phyloP scores from a whole-genome alignment of 1,284 basidiomycete genomes.

The Xanthoconium separans region DNA sequence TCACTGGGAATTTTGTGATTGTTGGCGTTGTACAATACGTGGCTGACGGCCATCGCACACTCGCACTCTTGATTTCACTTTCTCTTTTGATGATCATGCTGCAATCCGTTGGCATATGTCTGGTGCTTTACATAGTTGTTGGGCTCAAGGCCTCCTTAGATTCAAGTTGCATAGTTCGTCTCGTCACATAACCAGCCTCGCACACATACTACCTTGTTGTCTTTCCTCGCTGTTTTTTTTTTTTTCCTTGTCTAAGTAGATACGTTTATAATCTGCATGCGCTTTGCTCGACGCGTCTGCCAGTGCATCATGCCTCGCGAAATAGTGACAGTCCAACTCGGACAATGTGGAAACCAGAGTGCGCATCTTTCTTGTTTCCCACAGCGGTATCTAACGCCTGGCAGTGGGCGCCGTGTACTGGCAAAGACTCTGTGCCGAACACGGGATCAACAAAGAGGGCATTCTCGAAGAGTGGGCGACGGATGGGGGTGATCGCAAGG shows the following conservation, averaged over 20 bases:
- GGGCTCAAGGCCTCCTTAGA: constrained; percentile 34
- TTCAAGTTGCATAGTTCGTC: constrained; percentile 20
- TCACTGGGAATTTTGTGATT: constrained; percentile 15
- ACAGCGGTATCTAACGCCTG: too few relatives aligned
- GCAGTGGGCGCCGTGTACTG: constrained; percentile 87
- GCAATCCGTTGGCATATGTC: constrained; percentile 14
- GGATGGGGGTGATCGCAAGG: constrained; percentile 93
- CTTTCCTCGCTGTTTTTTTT: constrained; percentile 11
- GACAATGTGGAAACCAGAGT: constrained; percentile 98
- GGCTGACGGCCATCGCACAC: constrained; percentile 33
- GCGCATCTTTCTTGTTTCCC: constrained; percentile 32
- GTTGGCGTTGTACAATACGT: constrained; percentile 17
- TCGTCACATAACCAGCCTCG: constrained; percentile 16
- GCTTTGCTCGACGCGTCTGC: constrained; percentile 15
- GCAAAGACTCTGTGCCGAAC: constrained; percentile 94
- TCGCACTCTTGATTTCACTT: constrained; percentile 13
- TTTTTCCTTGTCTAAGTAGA: constrained; percentile 14
- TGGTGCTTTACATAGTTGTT: constrained; percentile 26
- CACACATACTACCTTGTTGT: constrained; percentile 30
- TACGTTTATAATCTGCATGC: constrained; percentile 19
- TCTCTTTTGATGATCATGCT: constrained; percentile 6
- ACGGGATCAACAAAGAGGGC: constrained; percentile 92
- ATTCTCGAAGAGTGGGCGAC: constrained; percentile 94
- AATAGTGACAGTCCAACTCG: constrained; percentile 86
- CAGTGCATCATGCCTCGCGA: constrained; percentile 70